A percentile compares a stretch with the other conserved stretches of the same genome.
These are phyloP conservation scores for Cydonia oblonga DNA, from an alignment of 331 rosid genomes.

Conservation along the genomic window DNA sequence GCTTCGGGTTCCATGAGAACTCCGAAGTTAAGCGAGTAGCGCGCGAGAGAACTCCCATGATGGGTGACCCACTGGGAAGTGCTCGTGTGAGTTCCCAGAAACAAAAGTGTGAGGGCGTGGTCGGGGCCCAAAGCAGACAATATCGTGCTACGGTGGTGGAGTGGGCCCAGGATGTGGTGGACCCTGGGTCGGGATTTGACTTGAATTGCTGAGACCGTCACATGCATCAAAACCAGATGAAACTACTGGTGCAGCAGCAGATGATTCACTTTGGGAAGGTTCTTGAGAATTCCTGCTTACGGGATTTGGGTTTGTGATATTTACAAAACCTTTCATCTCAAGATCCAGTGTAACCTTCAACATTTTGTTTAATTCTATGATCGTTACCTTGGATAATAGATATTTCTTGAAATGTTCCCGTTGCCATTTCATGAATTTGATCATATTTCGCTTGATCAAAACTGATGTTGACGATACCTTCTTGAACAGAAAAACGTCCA, in stretches of 20 bases:
- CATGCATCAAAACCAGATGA: conserved; percentile 81
- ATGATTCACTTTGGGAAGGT: conserved; percentile 90
- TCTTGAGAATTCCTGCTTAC: conserved; percentile 53
- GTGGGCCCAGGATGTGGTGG: too few species aligned
- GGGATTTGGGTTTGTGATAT: conserved; percentile 40
- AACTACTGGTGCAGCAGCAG: conserved; percentile 77
- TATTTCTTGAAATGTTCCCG: conserved; percentile 28
- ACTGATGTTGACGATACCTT: conserved; percentile 22
- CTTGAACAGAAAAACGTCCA: conserved; percentile 32
- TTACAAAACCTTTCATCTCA: conserved; percentile 51
- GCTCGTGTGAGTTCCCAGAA: too few species aligned
- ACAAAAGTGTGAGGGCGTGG: too few species aligned
- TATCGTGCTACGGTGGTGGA: too few species aligned
- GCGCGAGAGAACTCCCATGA: too few species aligned
- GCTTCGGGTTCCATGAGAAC: too few species aligned
- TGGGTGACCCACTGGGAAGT: too few species aligned
- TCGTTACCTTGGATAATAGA: conserved; percentile 37
- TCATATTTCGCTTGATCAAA: conserved; percentile 42
- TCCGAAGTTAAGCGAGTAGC: too few species aligned
- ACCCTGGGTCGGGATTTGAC: too few species aligned
- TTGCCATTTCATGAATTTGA: conserved; percentile 31
- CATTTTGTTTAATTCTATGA: conserved; percentile 25
- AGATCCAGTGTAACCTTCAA: conserved; percentile 44
- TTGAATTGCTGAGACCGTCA: conserved; percentile 79
- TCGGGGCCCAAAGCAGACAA: too few species aligned